Percentiles rank a stretch among this genome's conserved stretches.
Conservation (phyloP, 208 protist species). For the Wallacemonas rigidus region DNA sequence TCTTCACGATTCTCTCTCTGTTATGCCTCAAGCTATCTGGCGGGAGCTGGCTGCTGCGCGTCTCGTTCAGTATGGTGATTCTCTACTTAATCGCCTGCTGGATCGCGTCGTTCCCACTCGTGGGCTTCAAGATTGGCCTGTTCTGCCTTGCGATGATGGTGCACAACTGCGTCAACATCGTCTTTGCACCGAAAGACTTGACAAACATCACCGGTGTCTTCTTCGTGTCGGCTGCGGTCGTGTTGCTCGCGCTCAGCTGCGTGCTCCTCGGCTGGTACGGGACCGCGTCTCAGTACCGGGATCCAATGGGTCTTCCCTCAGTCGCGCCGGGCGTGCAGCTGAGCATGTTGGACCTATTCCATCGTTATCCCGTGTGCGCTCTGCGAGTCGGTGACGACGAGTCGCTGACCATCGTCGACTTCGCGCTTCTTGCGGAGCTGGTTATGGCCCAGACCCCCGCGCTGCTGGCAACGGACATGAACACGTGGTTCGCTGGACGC, state of each 20-base stretch:
- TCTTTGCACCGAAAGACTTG: constrained; percentile 44
- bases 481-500: constrained; percentile 58
- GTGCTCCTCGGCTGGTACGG: constrained; percentile 74
- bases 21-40: constrained; percentile 37
- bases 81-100: constrained; percentile 53
- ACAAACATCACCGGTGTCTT: constrained; percentile 54
- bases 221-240: constrained; percentile 34
- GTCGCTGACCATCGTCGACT: constrained; percentile 46
- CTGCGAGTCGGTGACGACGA: constrained; percentile 34
- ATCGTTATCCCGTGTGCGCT: constrained; percentile 73
- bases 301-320: constrained; percentile 39
- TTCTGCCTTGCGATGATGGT: constrained; percentile 68
- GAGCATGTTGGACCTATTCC: constrained; percentile 41
- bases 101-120: constrained; percentile 53
- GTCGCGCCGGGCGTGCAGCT: constrained; percentile 11
- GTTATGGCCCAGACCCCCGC: constrained; percentile 24
- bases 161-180: constrained; percentile 53
- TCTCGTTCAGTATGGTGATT: constrained; percentile 38
- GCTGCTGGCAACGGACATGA: constrained; percentile 40
- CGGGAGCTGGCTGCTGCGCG: constrained; percentile 42
- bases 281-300: constrained; percentile 37
- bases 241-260: constrained; percentile 49
- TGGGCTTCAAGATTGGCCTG: constrained; percentile 51
- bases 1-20: constrained; percentile 41
- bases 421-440: constrained; percentile 61